Base-by-base conservation (phyloP, 2,329 filamentous ascomycete species). In the Fusarium vanettenii region DNA sequence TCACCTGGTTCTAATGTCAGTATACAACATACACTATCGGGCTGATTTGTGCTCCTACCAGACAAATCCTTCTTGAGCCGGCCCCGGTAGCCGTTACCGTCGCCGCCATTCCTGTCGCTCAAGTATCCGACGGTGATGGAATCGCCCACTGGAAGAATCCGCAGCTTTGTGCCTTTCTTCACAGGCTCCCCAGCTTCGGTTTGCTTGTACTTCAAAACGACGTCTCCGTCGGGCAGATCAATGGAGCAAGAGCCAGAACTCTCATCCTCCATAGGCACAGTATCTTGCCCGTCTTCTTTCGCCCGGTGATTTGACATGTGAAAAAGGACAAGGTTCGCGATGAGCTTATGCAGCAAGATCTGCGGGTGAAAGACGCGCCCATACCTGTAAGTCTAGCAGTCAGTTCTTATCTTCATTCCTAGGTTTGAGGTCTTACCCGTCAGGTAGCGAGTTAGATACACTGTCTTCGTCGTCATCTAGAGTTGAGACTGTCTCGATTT, bases 61-160 rank as follows among this genome's bases (percentile, higher is more conserved):
- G 55, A 62, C 11, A 73, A 56, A 20, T 72, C 66, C 11, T 73
- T 37, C 5, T 61, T 20, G 0, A 72, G 31, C 8, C 61, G 50
- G 0, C 55, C 31, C 5, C 71, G 67, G 35, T 73, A 73, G 0
- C 71, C 71, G 8, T 65, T 39, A 0, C 69, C 70, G 6, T 72
- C 70, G 1, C 66, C 67, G 1, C 60, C 66, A 2, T 72, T 52
- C 7, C n/a, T 48, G 11, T 71, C 57, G 3, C 70, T 70, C 2
- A 69, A 16, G 4, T 45, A 73, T 1, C 70, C 71, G 2, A 68
- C 70, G 0, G 67, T 73, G 11, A 70, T 73, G 4, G 71, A 73
- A 7, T 70, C 71, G 0, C 71, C 71, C 0, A 65, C 70, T 1
- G 63, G 55, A 1, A 70, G 70, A 4, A 73, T 70, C 0, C 61